Conservation (phyloP, 495 filamentous ascomycete genomes). For the Talaromyces ruber region DNA sequence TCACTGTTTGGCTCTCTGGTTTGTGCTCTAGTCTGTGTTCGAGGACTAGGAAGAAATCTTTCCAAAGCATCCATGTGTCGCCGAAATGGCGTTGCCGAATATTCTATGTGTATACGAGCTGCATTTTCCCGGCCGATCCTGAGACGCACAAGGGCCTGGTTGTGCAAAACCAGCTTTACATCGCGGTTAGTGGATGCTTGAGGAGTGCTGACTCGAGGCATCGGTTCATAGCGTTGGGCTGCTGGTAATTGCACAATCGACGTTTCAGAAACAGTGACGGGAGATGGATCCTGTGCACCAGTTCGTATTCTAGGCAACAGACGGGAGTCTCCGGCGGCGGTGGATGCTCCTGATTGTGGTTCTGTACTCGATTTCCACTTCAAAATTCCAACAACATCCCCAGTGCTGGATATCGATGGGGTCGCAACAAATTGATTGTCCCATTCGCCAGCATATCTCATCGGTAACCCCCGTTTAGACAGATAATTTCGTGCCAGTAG, state of each 20-base stretch:
- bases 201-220: background rate
- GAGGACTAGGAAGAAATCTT: background rate
- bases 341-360: background rate
- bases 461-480: constrained; percentile 15
- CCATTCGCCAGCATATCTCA: constrained; percentile 24
- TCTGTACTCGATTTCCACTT: constrained; percentile 11
- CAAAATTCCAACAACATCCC: constrained; percentile 7
- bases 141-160: constrained; percentile 11
- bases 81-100: background rate
- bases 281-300: background rate
- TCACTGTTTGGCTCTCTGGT: background rate
- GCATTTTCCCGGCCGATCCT: constrained; percentile 7
- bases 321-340: background rate
- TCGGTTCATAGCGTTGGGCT: background rate
- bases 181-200: background rate
- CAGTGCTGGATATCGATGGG: constrained; percentile 5
- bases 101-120: constrained; percentile 6
- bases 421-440: constrained; percentile 13
- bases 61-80: background rate
- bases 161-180: background rate
- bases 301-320: background rate
- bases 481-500: constrained; percentile 20
- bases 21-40: background rate
- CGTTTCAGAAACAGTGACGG: background rate
- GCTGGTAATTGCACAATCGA: background rate